Base-by-base conservation (phyloP, 2,329 filamentous ascomycete genomes). In the Fusarium sp. region DNA sequence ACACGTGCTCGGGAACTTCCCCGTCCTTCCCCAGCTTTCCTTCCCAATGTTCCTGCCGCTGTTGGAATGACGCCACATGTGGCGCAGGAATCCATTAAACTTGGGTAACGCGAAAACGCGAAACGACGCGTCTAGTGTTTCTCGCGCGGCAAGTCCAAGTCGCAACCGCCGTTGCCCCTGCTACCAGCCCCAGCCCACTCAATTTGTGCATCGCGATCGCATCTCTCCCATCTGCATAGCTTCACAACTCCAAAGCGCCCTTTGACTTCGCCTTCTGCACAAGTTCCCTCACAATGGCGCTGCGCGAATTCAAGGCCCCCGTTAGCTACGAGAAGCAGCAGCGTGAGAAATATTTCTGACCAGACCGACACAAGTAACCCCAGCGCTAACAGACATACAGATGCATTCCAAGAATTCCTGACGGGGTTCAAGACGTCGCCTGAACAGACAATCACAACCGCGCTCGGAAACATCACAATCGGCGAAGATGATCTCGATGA, bases 271-370 rank as follows among this genome's bases (percentile, higher is more conserved):
- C 62, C 31, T 52, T 64, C 60, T 61, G 70, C 46, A 67, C 66
- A 62, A 60, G 51, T 72, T 66, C 56, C 57, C 66, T 72, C 77
- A 83, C 70, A 73, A 98, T 98, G 95, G 92, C 94, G 87, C 92
- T 98, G 78, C 89, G 94, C 77, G 91, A 92, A 72, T 92, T 92
- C 81, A 91, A 88, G 78, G 87, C 91, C 73, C 89, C 92, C 54
- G 94, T 97, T 76, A 91, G 97, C 80, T 99, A 99, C 84, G 89
- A 91, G 77, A 90, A 91, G 76, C 96, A 99, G 82, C 90, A 96
- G 82, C 85, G 93, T 94, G 82, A 74, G 90, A 58, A 81, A 23
- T 39, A 53, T 39, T 43, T n/a, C 48, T 40, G 23, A 52, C 30
- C 44, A 53, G 47, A 31, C 58, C 54, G 52, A 34, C 9, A 9